Conservation (phyloP, 441 rosid genomes). For the Macaranga tanarius region DNA sequence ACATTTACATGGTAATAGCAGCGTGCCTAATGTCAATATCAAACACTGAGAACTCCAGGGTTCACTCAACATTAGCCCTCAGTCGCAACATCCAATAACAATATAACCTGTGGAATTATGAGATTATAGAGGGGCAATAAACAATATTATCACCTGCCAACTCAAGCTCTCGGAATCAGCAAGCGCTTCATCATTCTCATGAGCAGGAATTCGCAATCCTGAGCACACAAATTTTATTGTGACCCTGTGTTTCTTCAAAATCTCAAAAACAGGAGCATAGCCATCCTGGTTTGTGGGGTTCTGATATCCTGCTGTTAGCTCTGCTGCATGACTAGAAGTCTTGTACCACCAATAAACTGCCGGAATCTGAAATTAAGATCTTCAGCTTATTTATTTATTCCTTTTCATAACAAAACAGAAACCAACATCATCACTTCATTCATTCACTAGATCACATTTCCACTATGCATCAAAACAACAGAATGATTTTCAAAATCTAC, state of each 20-base stretch:
- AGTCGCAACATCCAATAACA: conserved; percentile 14
- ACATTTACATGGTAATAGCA: not conserved
- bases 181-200: conserved; percentile 54
- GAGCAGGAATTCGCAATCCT: conserved; percentile 53
- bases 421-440: not conserved
- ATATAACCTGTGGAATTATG: conserved; percentile 7
- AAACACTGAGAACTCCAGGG: not conserved
- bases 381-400: not conserved
- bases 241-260: conserved; percentile 69
- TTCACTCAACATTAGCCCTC: not conserved
- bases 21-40: not conserved
- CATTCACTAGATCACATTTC: not conserved
- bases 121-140: conserved; percentile 7
- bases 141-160: conserved; percentile 67
- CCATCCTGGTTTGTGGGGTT: conserved; percentile 92
- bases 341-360: conserved; percentile 97
- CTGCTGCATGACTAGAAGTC: conserved; percentile 91
- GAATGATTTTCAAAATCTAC: not conserved
- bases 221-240: conserved; percentile 58
- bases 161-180: conserved; percentile 81
- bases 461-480: not conserved
- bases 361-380: conserved; percentile 69
- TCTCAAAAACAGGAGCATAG: conserved; percentile 63
- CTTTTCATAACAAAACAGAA: not conserved
- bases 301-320: conserved; percentile 83